phyloP scores from a whole-genome alignment of 2,329 filamentous ascomycete species.

The Aspergillus novofumigatus region DNA sequence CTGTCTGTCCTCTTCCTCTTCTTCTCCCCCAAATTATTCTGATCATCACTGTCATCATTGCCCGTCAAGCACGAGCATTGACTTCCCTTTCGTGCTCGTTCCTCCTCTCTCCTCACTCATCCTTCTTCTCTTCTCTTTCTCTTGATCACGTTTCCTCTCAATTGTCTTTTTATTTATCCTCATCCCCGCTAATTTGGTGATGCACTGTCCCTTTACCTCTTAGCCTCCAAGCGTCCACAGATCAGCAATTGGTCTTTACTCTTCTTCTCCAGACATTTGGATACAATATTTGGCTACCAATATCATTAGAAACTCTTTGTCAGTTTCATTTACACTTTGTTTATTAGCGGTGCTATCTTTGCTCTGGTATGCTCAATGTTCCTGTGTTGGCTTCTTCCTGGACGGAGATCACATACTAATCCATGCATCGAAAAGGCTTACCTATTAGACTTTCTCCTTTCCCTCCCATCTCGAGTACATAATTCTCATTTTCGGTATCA shows the following conservation, averaged over 20 bases:
- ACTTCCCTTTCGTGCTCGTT: constrained; percentile 1
- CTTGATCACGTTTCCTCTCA: constrained; percentile 15
- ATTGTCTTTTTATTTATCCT: constrained; percentile 7
- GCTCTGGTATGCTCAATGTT: neutral
- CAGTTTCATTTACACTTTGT: neutral
- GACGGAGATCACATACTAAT: neutral
- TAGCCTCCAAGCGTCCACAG: constrained; percentile 15
- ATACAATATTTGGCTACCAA: neutral
- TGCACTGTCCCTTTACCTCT: constrained; percentile 15
- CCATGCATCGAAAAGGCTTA: neutral
- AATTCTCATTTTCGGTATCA: neutral
- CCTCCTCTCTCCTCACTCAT: constrained; percentile 1
- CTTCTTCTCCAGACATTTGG: neutral
- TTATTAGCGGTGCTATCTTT: neutral
- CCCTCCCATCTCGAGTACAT: constrained; percentile 7
- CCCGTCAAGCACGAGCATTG: neutral
- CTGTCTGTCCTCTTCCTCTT: constrained; percentile 18
- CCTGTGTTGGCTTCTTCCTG: neutral
- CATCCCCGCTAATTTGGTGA: constrained; percentile 16
- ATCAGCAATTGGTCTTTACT: constrained; percentile 14
- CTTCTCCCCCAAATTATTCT: constrained; percentile 1
- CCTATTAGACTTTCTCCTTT: constrained; percentile 4
- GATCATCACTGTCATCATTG: constrained; percentile 5
- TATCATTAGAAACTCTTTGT: neutral
- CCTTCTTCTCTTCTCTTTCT: constrained; percentile 2